phyloP scores from a whole-genome alignment of 345 rosid species.

The Corchorus olitorius region DNA sequence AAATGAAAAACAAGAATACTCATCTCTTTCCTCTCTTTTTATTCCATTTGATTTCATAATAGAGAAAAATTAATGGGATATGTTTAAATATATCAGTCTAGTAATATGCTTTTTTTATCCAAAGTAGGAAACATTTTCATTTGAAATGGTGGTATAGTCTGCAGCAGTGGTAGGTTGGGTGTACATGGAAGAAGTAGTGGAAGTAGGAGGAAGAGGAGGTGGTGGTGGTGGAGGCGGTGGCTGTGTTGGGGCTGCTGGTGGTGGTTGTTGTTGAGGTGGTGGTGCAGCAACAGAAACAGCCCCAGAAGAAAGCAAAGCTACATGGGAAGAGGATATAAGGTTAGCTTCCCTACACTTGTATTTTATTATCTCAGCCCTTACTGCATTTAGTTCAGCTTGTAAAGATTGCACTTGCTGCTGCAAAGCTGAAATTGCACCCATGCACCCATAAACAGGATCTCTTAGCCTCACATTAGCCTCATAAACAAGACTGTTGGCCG shows the following conservation, averaged over 20 bases:
- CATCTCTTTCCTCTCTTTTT: conserved; percentile 30
- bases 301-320: conserved; percentile 55
- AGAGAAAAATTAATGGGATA: conserved; percentile 43
- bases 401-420: conserved; percentile 89
- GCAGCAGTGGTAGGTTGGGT: conserved; percentile 37
- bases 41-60: conserved; percentile 25
- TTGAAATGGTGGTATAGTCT: conserved; percentile 64
- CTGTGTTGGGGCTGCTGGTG: conserved; percentile 35
- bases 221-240: conserved; percentile 35
- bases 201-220: conserved; percentile 33
- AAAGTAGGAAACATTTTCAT: conserved; percentile 71
- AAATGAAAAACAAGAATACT: conserved; percentile 9
- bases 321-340: conserved; percentile 48
- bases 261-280: conserved; percentile 15
- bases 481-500: conserved; percentile 89
- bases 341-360: conserved; percentile 78
- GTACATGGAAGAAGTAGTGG: conserved; percentile 63
- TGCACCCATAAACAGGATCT: conserved; percentile 96
- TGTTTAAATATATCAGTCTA: conserved; percentile 16
- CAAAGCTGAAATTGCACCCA: conserved; percentile 93
- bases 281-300: conserved; percentile 59
- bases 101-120: conserved; percentile 36
- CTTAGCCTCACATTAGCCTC: conserved; percentile 95
- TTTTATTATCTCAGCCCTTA: conserved; percentile 76
- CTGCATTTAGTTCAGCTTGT: conserved; percentile 74